Evolutionary conservation across 306 rosid species (phyloP).

Genomic region (Amphicarpaea edgeworthii): DNA sequence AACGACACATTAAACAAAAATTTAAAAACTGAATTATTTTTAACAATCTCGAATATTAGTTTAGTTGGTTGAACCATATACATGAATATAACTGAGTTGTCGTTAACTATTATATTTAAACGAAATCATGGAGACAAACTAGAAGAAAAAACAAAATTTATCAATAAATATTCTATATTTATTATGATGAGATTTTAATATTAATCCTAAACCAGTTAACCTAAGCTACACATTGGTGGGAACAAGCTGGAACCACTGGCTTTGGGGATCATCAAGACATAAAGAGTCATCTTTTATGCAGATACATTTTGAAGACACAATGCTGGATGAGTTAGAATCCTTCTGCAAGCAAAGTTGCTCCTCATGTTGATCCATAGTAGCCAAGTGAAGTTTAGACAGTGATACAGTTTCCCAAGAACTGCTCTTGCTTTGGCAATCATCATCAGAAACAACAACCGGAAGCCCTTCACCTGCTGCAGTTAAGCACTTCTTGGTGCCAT

Average conservation of each 20-base stretch:
- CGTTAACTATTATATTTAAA: not conserved
- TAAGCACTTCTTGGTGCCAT: constrained; percentile 42
- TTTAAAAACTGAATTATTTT: not conserved
- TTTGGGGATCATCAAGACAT: constrained; percentile 58
- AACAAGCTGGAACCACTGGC: constrained; percentile 64
- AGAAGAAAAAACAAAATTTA: not conserved
- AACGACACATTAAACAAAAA: not conserved
- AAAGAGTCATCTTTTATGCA: constrained; percentile 51
- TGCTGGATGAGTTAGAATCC: constrained; percentile 44
- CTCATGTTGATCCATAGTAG: constrained; percentile 32
- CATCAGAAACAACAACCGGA: constrained; percentile 44
- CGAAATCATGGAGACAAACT: not conserved
- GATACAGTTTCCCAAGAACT: constrained; percentile 54
- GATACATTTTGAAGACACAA: constrained; percentile 56
- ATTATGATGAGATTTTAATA: not conserved
- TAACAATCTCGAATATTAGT: not conserved
- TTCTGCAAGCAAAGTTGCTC: constrained; percentile 49
- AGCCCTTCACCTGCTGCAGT: constrained; percentile 46
- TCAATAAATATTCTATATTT: not conserved
- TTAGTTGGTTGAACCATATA: too few species aligned
- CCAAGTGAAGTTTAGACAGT: constrained; percentile 57
- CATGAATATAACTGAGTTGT: too few species aligned
- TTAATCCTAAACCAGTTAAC: not conserved
- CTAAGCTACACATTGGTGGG: constrained; percentile 48
- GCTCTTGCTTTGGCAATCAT: constrained; percentile 48